Evolutionary conservation across 345 rosid species (phyloP).

Genomic region (Aquilaria malaccensis): DNA sequence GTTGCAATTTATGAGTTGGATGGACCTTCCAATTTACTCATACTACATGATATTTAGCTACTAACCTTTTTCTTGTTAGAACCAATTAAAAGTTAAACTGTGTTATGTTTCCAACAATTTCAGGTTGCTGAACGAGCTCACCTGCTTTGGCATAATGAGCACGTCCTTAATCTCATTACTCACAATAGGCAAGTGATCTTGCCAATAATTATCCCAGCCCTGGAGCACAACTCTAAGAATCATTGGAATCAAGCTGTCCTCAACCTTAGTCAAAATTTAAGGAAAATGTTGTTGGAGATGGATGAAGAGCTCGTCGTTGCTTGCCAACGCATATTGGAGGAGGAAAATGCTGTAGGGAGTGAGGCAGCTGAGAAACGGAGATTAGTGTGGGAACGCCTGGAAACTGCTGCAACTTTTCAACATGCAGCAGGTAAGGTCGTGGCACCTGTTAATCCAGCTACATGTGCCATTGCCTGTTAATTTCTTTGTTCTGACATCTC

Average conservation of each 20-base stretch:
- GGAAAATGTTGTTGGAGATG: slow-evolving; percentile 56
- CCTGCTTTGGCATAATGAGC: slow-evolving; percentile 70
- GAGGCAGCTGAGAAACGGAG: slow-evolving; percentile 52
- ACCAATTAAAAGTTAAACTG: background rate
- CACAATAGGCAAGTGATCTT: slow-evolving; percentile 49
- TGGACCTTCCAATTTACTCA: too few relatives aligned
- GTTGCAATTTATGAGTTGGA: too few relatives aligned
- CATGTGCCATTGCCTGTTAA: slow-evolving; percentile 50
- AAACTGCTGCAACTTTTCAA: slow-evolving; percentile 37
- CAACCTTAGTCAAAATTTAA: slow-evolving; percentile 52
- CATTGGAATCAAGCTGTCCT: slow-evolving; percentile 83
- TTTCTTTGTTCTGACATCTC: background rate
- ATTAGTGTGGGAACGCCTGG: slow-evolving; percentile 59
- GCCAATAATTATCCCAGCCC: slow-evolving; percentile 50
- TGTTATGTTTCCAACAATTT: slow-evolving; percentile 1
- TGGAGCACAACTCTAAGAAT: slow-evolving; percentile 48
- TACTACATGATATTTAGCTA: too few relatives aligned
- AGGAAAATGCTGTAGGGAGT: slow-evolving; percentile 31
- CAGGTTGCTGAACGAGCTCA: slow-evolving; percentile 87
- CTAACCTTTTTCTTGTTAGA: background rate
- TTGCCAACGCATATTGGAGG: slow-evolving; percentile 51
- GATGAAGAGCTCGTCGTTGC: slow-evolving; percentile 51
- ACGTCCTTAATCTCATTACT: slow-evolving; percentile 40
- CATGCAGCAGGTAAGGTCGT: slow-evolving; percentile 18
- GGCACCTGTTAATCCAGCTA: slow-evolving; percentile 28